Base-by-base conservation (phyloP, 768 basidiomycete genomes). In the Auriscalpium vulgare region DNA sequence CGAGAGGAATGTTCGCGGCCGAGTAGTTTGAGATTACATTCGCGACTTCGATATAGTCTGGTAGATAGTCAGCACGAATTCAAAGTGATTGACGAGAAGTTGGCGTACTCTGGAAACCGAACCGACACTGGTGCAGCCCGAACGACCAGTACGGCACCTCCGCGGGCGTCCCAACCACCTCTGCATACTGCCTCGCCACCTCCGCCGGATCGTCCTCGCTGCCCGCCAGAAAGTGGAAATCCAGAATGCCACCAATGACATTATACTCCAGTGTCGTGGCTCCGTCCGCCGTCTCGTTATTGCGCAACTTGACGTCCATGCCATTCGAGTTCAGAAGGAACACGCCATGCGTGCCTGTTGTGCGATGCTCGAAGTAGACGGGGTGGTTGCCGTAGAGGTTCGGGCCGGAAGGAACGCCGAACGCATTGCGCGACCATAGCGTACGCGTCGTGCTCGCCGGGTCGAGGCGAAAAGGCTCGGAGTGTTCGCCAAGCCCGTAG, bases 401-500 rank as follows among this genome's bases (percentile, higher is more conserved):
- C 14, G 80, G 80, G 8, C 78, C 79, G 1, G 59, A 64, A 0
- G 83, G 79, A 14, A 86, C 72, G 34, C 83, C 81, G 58, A 70
- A 80, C 8, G 85, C 77, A 62, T 88, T 85, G 52, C 85, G 78
- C 29, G 79, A 80, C 85, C 86, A 88, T 9, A 87, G 48, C 19
- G 76, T 77, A 16, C 74, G 72, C 23, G 72, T 75, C 53, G 66
- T 69, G 64, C 74, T 75, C 54, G 65, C 57, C 6, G 69, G 68
- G 23, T 73, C 69, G 34, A 87, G 78, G 16, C 78, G 80, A 76
- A 87, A 87, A 0, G 78, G 63, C 57, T 86, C 77, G 5, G 82
- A 80, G 65, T 86, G 83, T 60, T 87, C 86, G n/a, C 88, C 88
- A 9, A 90, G 75, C 2, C 89, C 89, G 65, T 88, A 89, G 54